Evolutionary conservation across 2,329 filamentous ascomycete species (phyloP).

Genomic region (Fusarium nematophilum): DNA sequence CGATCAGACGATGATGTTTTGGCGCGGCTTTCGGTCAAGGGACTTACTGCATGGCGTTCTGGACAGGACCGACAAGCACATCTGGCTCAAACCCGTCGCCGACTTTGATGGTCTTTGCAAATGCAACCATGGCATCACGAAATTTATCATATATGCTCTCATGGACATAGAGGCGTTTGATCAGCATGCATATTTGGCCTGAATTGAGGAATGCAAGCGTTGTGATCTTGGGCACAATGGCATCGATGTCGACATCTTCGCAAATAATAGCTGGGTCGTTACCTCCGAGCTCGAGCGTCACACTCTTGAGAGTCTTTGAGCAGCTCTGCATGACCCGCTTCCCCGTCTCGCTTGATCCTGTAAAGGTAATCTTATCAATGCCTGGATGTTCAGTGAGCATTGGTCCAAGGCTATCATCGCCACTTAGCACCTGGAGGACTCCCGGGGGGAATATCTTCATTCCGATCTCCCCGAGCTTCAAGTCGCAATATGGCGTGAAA

Average conservation of each 20-base stretch:
- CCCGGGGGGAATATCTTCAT: constrained; percentile 69
- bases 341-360: constrained; percentile 68
- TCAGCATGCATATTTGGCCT: constrained; percentile 53
- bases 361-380: constrained; percentile 72
- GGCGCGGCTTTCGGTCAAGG: background rate
- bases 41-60: constrained; percentile 69
- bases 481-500: constrained; percentile 65
- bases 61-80: constrained; percentile 63
- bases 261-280: constrained; percentile 68
- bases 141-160: constrained; percentile 69
- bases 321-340: constrained; percentile 69
- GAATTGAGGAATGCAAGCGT: constrained; percentile 62
- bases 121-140: constrained; percentile 48
- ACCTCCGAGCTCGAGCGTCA: constrained; percentile 67
- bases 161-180: constrained; percentile 72
- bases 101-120: constrained; percentile 51
- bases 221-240: constrained; percentile 24
- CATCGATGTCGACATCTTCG: constrained; percentile 64
- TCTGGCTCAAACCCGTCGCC: constrained; percentile 57
- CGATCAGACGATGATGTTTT: background rate
- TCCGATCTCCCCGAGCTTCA: constrained; percentile 70
- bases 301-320: constrained; percentile 67
- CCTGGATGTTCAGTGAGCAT: constrained; percentile 67
- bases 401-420: constrained; percentile 69
- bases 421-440: constrained; percentile 69